A percentile compares a stretch with the other conserved stretches of the same genome.
These are phyloP conservation scores for Helotiales sp. DNA, from an alignment of 2,329 filamentous ascomycete genomes.

Conservation along the genomic window DNA sequence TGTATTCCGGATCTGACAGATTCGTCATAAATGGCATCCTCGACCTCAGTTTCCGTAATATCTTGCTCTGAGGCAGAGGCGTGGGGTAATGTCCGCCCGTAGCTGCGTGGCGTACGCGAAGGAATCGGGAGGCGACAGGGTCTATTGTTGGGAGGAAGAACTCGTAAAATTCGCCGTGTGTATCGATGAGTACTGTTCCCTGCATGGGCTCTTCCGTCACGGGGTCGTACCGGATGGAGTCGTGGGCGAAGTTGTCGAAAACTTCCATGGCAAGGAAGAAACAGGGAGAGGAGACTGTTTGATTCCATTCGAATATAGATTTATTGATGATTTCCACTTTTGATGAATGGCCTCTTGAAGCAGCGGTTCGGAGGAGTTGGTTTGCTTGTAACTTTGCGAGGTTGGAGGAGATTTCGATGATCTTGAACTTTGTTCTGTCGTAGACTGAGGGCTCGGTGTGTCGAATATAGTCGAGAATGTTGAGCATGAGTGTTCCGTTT, in stretches of 20 bases:
- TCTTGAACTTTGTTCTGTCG: constrained; percentile 86
- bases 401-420: constrained; percentile 90
- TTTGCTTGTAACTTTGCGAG: constrained; percentile 77
- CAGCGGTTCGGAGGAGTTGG: constrained; percentile 66
- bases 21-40: constrained; percentile 72
- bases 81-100: constrained; percentile 60
- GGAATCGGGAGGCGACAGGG: constrained; percentile 77
- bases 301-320: constrained; percentile 92
- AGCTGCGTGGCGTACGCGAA: constrained; percentile 81
- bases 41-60: constrained; percentile 60
- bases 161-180: constrained; percentile 86
- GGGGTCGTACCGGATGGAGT: constrained; percentile 87
- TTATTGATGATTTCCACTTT: constrained; percentile 94
- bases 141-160: constrained; percentile 85
- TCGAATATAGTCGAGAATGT: constrained; percentile 95
- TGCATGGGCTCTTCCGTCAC: constrained; percentile 81
- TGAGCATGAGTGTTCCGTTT: constrained; percentile 96
- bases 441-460: constrained; percentile 89
- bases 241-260: constrained; percentile 97
- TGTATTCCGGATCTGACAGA: constrained; percentile 83
- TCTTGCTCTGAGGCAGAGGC: constrained; percentile 56
- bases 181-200: constrained; percentile 83
- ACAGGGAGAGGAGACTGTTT: constrained; percentile 85
- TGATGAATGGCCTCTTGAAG: constrained; percentile 72
- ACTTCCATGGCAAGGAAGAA: constrained; percentile 98